Percentiles rank a stretch among this genome's conserved stretches.
Conservation (phyloP, 805 yeast species). For the Spencermartinsiella europaea region DNA sequence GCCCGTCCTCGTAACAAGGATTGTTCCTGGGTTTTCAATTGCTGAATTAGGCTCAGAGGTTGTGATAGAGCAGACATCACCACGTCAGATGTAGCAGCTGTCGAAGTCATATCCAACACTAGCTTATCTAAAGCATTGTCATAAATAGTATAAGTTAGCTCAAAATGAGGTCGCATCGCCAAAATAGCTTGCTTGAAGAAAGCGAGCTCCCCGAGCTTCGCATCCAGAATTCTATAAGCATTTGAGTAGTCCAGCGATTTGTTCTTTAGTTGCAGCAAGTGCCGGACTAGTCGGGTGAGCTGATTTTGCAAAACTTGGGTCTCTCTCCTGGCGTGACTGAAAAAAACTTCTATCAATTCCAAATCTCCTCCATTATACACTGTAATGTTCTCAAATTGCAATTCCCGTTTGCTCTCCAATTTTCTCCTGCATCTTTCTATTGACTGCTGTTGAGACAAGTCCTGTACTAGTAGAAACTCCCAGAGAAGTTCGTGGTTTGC, state of each 20-base stretch:
- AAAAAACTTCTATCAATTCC: conserved; percentile 22
- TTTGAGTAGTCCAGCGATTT: conserved; percentile 18
- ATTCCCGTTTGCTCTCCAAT: conserved; percentile 23
- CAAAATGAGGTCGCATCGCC: conserved; percentile 9
- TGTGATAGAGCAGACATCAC: conserved; percentile 25
- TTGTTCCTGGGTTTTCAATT: conserved; percentile 23
- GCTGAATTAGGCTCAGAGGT: conserved; percentile 26
- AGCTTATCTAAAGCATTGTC: conserved; percentile 4
- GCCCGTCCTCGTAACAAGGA: conserved; percentile 21
- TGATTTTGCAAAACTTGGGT: conserved; percentile 12
- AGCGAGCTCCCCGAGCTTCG: conserved; percentile 10
- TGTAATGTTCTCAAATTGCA: conserved; percentile 19
- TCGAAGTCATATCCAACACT: conserved; percentile 1
- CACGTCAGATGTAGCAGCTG: conserved; percentile 15
- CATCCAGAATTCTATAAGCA: conserved; percentile 16
- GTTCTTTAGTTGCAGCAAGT: conserved; percentile 15
- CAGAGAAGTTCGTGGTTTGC: conserved; percentile 36
- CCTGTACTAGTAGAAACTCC: conserved; percentile 36
- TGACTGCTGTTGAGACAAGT: conserved; percentile 18
- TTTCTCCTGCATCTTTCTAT: conserved; percentile 25
- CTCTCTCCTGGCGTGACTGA: conserved; percentile 22
- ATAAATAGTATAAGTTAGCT: conserved; percentile 5
- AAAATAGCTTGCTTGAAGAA: conserved; percentile 8
- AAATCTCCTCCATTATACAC: conserved; percentile 19
- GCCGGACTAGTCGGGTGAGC: conserved; percentile 7